A percentile compares a stretch with the other conserved stretches of the same genome.
These are phyloP conservation scores for Globisporangium ultimum DNA, from an alignment of 352 stramenopile genomes.

Conservation along the genomic window DNA sequence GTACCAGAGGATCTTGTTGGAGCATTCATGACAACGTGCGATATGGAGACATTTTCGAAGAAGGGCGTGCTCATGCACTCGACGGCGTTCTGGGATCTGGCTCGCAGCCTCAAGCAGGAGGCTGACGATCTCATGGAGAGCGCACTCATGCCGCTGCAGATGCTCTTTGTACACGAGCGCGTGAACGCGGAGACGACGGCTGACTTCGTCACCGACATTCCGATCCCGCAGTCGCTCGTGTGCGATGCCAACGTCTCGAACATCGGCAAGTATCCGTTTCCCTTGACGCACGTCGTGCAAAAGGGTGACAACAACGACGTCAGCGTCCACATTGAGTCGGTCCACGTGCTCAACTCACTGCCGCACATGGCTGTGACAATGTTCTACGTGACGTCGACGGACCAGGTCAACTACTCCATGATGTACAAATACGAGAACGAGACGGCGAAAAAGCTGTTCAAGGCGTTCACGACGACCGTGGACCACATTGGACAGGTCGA, in stretches of 20 bases:
- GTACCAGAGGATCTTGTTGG: not conserved
- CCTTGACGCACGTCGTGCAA: not conserved
- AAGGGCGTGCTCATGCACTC: not conserved
- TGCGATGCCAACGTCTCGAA: constrained; percentile 8
- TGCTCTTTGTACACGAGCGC: not conserved
- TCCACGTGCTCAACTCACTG: constrained; percentile 8
- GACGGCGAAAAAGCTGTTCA: not conserved
- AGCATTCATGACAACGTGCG: not conserved
- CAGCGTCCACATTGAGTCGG: not conserved
- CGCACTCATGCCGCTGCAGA: not conserved
- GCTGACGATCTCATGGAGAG: not conserved
- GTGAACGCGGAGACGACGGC: not conserved
- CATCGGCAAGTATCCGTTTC: constrained; percentile 8
- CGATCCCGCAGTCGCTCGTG: not conserved
- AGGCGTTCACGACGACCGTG: not conserved
- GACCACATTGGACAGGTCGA: not conserved
- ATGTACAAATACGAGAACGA: constrained; percentile 9
- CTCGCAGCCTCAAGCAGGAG: constrained; percentile 7
- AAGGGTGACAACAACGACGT: not conserved
- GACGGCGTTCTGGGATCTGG: constrained; percentile 9
- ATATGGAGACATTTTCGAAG: not conserved
- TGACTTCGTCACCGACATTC: not conserved
- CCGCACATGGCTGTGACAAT: constrained; percentile 11
- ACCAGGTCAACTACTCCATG: constrained; percentile 9
- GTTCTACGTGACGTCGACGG: constrained; percentile 10